Base-by-base conservation (phyloP, 2,329 filamentous ascomycete genomes). In the Aspergillus texensis region DNA sequence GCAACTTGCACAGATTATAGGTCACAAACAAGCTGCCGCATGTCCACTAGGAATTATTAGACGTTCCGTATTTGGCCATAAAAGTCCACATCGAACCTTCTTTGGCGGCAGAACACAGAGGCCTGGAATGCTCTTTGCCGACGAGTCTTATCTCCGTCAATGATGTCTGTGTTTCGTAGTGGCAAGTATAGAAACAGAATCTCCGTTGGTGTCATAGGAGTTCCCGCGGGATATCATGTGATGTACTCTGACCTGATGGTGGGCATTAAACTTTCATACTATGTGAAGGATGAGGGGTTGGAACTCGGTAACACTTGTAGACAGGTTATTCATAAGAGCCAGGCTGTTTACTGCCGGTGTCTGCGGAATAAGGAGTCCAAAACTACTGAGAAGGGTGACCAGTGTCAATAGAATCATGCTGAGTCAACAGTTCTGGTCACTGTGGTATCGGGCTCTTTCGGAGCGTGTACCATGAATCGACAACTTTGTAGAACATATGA, bases 161-260 rank as follows among this genome's bases (percentile, higher is more conserved):
- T 45, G 41, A 45, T 45, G 43, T 45, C 43, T 45, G n/a, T 45
- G 12, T 24, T 48, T 24, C 24, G n/a, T 28, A 28, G 14, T 6
- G 10, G 24, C 21, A 48, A 24, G 45, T 14, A 28, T 6, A 24
- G 2, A 14, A 24, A 16, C 5, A 0, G 21, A 36, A 14, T 36
- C 11, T 14, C 34, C 34, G 4, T 36, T 36, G 34, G 11, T 34
- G 11, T 12, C 32, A 50, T 24, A 24, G 26, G 26, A 30, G 24
- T 28, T 28, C 5, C 48, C 26, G 24, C 48, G 48, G 48, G 48
- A 52, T 50, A 50, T 52, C 26, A 52, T 28, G 26, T 52, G 48
- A 52, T 32, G 32, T 12, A 34, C 32, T 34, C 19, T 28, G 48
- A 12, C 26, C 5, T 9, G 14, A 52, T 52, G 12, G 58, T 83